Conservation (phyloP, 164 flowering plant species). For the Vitis amurensis region DNA sequence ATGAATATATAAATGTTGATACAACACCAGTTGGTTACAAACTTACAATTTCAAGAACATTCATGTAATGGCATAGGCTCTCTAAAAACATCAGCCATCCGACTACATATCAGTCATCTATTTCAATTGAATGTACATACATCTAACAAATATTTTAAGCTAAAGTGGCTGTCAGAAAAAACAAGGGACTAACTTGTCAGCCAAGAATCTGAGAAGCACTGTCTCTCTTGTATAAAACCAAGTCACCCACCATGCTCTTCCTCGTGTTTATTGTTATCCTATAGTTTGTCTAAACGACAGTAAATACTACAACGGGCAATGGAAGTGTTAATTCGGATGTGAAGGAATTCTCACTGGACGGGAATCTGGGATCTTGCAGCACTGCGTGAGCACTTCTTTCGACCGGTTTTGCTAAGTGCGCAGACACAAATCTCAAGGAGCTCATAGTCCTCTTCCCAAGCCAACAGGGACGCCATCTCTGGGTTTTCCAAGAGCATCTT, state of each 20-base stretch:
- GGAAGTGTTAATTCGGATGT: no score
- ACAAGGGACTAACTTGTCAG: no score
- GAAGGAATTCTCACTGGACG: conserved; percentile 2
- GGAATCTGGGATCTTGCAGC: conserved; percentile 47
- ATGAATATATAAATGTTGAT: no score
- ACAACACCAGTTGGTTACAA: no score
- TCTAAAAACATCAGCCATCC: conserved; percentile 9
- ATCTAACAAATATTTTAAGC: not conserved
- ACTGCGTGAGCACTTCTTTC: conserved; percentile 56
- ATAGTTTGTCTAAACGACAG: no score
- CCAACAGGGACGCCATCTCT: conserved; percentile 57
- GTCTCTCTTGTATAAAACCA: not conserved
- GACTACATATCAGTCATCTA: not conserved
- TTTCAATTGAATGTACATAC: not conserved
- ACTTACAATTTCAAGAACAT: not conserved
- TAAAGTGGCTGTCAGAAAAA: not conserved
- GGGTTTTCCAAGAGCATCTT: conserved; percentile 68
- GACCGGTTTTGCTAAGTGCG: conserved; percentile 47
- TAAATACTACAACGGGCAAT: no score
- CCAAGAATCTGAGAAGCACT: not conserved
- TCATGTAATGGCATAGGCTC: not conserved
- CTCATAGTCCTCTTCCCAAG: conserved; percentile 76
- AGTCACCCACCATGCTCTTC: not conserved
- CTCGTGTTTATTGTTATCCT: not conserved
- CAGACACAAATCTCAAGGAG: conserved; percentile 78